Evolutionary conservation across 2,329 filamentous ascomycete species (phyloP), one percentile per base, ranked within the genome.

Genomic region (Curvularia lunata): DNA sequence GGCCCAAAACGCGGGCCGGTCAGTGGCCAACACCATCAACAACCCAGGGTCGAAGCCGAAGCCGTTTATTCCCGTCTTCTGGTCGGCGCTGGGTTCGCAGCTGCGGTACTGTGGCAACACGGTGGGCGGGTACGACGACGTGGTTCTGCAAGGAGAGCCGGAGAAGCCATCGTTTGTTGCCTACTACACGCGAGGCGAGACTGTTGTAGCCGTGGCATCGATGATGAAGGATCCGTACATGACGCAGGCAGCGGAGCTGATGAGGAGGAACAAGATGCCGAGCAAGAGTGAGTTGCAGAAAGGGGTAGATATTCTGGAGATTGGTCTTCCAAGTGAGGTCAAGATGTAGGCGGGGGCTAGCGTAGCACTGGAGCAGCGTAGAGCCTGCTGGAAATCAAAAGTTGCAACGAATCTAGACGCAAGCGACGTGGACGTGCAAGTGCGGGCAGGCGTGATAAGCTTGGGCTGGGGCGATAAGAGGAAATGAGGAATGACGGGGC

Each of bases 91-190:
- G 5, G 92, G 93, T 5, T 85, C 88, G 5, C 95, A 99, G 79
- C 78, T 99, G 69, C 86, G 95, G 45, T 99, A 99, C 82, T 97
- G 92, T 72, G 95, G 95, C 12, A 95, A 94, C 80, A 92, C 93
- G 0, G 79, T 82, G 0, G 85, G 86, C 52, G 94, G 94, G 0
- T 98, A 86, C 81, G 95, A 99, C 73, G 92, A 96, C 67, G 72
- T 97, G 4, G 83, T 98, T 1, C 68, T 99, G 10, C 85, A 90
- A 49, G 94, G 94, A 12, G 85, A 91, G 66, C 86, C 75, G 5
- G 79, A 81, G 56, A 81, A 93, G 72, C 86, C 86, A 58, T 92
- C 92, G 72, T 99, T 97, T 72, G 88, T 89, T 5, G 94, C 92
- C 0, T 99, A 91, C 78, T 99, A 97, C 75, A 88, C 87, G 52